Base-by-base conservation (phyloP, 768 basidiomycete species). In the Amanita molliuscula region DNA sequence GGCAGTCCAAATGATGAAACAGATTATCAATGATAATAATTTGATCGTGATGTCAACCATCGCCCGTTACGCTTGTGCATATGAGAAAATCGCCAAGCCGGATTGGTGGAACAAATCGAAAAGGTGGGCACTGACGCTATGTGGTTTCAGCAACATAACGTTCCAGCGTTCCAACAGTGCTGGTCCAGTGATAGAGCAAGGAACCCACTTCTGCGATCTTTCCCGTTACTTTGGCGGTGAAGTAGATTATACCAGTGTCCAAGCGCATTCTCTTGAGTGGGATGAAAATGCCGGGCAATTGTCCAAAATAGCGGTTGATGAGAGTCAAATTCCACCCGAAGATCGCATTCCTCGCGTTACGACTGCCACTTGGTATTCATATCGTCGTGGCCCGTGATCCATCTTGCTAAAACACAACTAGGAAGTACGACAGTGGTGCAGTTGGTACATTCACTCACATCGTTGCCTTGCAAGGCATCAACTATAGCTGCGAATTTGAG, bases 141-240 rank as follows among this genome's bases (percentile, higher is more conserved):
- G 11, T n/a, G 9, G 33, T n/a, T 41, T 38, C 35, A 47, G 15
- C 5, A 20, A 49, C 20, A 54, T 33, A 21, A 55, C 43, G 13
- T 31, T 13, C 31, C 13, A 31, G 4, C 31, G 13, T 6, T 51
- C 23, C 15, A 56, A 25, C 50, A 84, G 87, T 61, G 84, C 78
- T 48, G 88, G 88, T 16, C 88, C 90, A 4, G 74, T 93, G 57
- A 70, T 94, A 55, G 91, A 92, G 65, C 88, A 92, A 70, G 94
- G 90, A 42, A 98, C 95, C 11, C 95, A 98, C 71, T 95, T 97
- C 70, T 93, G 90, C 59, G 93, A 97, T 69, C 77, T 96, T 38
- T 96, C 92, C 35, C 85, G 95, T 56, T 95, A 95, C 73, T 97
- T 98, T 61, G 95, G 94, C 46, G 95, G 95, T 13, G 89, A 95